Conservation (phyloP, 805 yeast species). For the Candida stauntonica region DNA sequence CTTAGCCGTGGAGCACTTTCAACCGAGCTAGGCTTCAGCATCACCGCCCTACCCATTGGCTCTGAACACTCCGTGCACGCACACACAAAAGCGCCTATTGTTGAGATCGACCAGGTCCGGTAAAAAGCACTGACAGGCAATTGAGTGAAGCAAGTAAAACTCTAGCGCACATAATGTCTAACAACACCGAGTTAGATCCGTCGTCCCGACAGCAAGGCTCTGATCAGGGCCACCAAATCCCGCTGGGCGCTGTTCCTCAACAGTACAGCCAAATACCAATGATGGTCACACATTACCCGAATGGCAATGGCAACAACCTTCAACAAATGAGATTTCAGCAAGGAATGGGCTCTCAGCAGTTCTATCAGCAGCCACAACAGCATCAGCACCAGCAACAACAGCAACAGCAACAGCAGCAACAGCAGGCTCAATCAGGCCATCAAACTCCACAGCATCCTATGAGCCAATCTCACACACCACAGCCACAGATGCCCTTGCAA, state of each 20-base stretch:
- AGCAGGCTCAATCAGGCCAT: background rate
- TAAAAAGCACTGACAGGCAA: no score
- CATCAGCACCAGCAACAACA: constrained; percentile 9
- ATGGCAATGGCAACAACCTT: constrained; percentile 5
- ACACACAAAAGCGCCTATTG: no score
- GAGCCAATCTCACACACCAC: background rate
- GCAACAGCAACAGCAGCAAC: background rate
- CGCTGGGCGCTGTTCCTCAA: constrained; percentile 3
- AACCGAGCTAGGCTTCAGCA: no score
- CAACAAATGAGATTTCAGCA: constrained; percentile 20
- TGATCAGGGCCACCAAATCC: background rate
- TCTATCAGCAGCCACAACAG: constrained; percentile 10
- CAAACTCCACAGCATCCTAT: background rate
- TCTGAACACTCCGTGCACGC: no score
- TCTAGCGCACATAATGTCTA: background rate
- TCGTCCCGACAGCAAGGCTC: constrained; percentile 5
- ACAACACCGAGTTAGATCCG: background rate
- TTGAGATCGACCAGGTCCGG: no score
- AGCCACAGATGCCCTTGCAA: constrained; percentile 6
- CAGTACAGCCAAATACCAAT: constrained; percentile 16
- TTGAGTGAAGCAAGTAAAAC: no score
- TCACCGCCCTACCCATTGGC: no score
- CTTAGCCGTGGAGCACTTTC: no score
- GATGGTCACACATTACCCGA: constrained; percentile 22
- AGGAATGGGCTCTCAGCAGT: constrained; percentile 6